A percentile compares a stretch with the other conserved stretches of the same genome.
Evolutionary conservation across 1,139 yeast species (phyloP).

Genomic region (Blastobotrys elegans): DNA sequence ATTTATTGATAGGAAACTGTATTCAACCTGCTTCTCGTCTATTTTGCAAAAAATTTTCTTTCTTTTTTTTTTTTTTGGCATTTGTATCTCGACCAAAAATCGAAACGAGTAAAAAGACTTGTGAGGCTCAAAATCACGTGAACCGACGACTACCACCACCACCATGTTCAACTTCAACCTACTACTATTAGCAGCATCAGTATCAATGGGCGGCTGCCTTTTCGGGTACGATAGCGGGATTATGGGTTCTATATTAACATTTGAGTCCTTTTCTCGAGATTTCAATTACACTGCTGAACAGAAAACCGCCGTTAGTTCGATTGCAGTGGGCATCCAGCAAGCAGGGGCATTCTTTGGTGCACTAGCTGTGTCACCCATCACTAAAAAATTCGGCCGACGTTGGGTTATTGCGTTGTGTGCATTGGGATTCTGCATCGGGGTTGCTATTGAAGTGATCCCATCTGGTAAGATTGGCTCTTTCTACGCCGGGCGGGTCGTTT

Average conservation of each 20-base stretch:
- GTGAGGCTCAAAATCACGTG: too few relatives aligned
- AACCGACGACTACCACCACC: too few relatives aligned
- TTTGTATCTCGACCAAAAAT: too few relatives aligned
- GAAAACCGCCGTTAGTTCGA: conserved; percentile 31
- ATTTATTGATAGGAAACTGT: too few relatives aligned
- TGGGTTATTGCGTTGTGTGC: conserved; percentile 38
- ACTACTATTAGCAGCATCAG: too few relatives aligned
- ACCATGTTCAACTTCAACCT: too few relatives aligned
- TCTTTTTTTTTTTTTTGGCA: too few relatives aligned
- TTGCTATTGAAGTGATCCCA: conserved; percentile 25
- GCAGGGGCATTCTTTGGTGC: conserved; percentile 49
- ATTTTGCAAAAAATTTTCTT: too few relatives aligned
- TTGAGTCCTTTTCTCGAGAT: conserved; percentile 36
- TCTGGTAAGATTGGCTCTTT: conserved; percentile 19
- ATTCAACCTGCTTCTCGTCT: too few relatives aligned
- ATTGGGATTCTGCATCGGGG: conserved; percentile 41
- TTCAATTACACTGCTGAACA: conserved; percentile 32
- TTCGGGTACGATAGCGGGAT: conserved; percentile 36
- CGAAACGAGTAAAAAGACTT: too few relatives aligned
- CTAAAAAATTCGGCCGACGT: conserved; percentile 40
- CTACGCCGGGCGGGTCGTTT: conserved; percentile 49
- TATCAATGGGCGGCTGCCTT: conserved; percentile 10
- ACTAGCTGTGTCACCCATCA: conserved; percentile 39
- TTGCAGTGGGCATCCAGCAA: conserved; percentile 44
- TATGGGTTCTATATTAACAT: conserved; percentile 43